Percentiles rank a stretch among this genome's conserved stretches.
phyloP scores from a whole-genome alignment of 768 basidiomycete species.

The Panaeolus papilionaceus region DNA sequence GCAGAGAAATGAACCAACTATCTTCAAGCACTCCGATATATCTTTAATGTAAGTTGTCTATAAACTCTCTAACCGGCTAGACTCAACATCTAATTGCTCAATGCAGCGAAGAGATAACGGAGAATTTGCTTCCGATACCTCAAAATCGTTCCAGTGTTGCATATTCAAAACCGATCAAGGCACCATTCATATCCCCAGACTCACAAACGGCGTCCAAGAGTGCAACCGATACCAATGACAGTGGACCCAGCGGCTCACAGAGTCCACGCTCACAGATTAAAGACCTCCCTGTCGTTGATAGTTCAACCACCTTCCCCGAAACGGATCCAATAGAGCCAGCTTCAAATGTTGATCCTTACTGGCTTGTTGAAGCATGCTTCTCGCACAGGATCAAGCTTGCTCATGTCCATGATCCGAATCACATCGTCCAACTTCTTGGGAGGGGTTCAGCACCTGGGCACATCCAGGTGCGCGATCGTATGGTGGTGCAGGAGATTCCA shows the following conservation, averaged over 20 bases:
- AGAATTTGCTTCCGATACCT: background rate
- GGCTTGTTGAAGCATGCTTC: background rate
- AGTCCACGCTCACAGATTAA: background rate
- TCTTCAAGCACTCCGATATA: background rate
- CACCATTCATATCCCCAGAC: background rate
- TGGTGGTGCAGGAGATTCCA: background rate
- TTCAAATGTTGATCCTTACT: background rate
- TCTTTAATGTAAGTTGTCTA: background rate
- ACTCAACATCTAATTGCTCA: background rate
- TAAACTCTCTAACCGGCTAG: background rate
- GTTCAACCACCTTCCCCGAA: background rate
- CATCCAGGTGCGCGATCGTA: background rate
- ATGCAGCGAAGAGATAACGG: background rate
- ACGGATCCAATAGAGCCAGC: background rate
- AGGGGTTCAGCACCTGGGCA: background rate
- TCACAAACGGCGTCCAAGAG: background rate
- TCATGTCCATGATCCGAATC: background rate
- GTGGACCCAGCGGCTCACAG: no score
- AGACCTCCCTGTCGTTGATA: background rate
- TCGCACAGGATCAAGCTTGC: background rate
- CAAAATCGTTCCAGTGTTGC: background rate
- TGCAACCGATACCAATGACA: background rate
- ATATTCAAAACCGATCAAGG: background rate
- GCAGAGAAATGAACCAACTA: background rate
- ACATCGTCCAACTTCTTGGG: background rate